A percentile compares a stretch with the other conserved stretches of the same genome.
These are phyloP conservation scores for Starmerella geochares DNA, from an alignment of 805 yeast genomes.

Conservation along the genomic window DNA sequence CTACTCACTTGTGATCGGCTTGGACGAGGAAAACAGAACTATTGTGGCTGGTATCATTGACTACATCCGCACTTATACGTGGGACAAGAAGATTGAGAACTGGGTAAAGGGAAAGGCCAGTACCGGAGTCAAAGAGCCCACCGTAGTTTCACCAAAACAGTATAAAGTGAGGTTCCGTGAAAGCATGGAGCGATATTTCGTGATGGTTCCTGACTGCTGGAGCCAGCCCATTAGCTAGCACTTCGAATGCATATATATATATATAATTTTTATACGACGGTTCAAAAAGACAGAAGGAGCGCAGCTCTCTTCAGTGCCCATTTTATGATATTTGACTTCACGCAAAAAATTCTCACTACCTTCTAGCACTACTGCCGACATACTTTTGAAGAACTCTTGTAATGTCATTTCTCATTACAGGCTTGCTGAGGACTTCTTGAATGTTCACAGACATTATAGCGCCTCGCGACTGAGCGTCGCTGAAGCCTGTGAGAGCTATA, in stretches of 20 bases:
- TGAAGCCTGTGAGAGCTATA: conserved; percentile 86
- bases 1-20: conserved; percentile 88
- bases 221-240: conserved; percentile 19
- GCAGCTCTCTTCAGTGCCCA: too few species aligned
- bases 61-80: conserved; percentile 88
- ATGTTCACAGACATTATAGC: conserved; percentile 75
- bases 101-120: conserved; percentile 96
- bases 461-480: conserved; percentile 75
- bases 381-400: conserved; percentile 12
- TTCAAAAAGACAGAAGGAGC: too few species aligned
- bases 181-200: conserved; percentile 91
- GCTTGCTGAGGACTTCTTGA: conserved; percentile 80
- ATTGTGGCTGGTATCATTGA: conserved; percentile 89
- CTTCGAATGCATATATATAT: neutral
- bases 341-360: too few species aligned
- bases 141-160: conserved; percentile 94
- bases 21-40: conserved; percentile 51
- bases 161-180: conserved; percentile 89
- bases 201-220: conserved; percentile 78
- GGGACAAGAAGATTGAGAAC: conserved; percentile 97
- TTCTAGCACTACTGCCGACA: neutral
- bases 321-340: neutral
- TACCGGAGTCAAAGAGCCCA: conserved; percentile 86
- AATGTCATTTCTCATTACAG: conserved; percentile 43
- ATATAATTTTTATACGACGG: neutral